phyloP scores from a whole-genome alignment of 2,329 filamentous ascomycete species.

The Pseudogymnoascus pannorum region DNA sequence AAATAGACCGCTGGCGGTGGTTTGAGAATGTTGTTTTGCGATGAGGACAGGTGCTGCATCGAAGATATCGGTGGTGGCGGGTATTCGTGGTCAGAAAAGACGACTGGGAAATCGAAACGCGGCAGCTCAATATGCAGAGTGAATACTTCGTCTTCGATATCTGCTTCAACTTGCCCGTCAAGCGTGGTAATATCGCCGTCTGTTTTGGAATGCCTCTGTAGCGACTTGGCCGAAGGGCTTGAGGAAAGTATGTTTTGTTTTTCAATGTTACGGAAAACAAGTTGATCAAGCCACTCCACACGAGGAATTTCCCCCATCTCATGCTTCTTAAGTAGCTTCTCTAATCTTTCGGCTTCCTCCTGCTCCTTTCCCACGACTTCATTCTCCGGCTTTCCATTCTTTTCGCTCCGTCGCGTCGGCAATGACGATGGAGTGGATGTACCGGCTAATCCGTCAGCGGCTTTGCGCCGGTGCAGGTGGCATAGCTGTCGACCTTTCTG shows the following conservation, averaged over 20 bases:
- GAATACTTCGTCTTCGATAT: conserved; percentile 53
- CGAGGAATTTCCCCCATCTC: conserved; percentile 94
- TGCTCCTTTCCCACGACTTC: conserved; percentile 56
- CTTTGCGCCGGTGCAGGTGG: conserved; percentile 69
- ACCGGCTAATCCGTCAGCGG: conserved; percentile 76
- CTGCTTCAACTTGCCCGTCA: conserved; percentile 32
- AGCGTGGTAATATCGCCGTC: conserved; percentile 29
- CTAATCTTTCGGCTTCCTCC: conserved; percentile 84
- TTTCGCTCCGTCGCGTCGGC: conserved; percentile 43
- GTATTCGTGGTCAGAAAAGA: conserved; percentile 93
- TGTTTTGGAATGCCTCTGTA: conserved; percentile 37
- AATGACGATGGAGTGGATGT: conserved; percentile 69
- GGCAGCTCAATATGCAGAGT: conserved; percentile 85
- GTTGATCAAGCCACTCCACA: conserved; percentile 90
- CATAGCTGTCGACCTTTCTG: conserved; percentile 93
- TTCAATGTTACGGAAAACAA: conserved; percentile 87
- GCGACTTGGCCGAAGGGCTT: conserved; percentile 53
- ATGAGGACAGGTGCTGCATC: conserved; percentile 55
- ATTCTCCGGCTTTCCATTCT: conserved; percentile 42
- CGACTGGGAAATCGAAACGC: conserved; percentile 89
- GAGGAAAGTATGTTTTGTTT: conserved; percentile 62
- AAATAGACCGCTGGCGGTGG: conserved; percentile 82
- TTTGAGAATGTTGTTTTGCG: conserved; percentile 61
- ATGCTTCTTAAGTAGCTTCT: conserved; percentile 90
- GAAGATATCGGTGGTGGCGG: conserved; percentile 74